phyloP scores from a whole-genome alignment of 75 land plant species.

The Gnetum montanum region DNA sequence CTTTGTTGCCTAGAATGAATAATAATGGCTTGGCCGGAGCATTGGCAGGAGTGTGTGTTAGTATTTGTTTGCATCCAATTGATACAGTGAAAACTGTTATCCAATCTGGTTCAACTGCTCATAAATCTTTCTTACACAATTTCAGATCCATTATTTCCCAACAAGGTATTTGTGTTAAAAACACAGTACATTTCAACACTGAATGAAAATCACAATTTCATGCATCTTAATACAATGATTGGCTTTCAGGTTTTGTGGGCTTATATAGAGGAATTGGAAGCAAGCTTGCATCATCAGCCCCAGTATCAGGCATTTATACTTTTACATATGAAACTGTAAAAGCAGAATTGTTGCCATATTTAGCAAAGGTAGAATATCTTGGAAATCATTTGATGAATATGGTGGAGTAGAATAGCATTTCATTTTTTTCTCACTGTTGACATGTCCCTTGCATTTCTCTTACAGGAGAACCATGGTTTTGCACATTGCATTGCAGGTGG shows the following conservation, averaged over 20 bases:
- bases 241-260: constrained; percentile 59
- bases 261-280: constrained; percentile 87
- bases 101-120: constrained; percentile 50
- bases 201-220: neutral
- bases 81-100: constrained; percentile 92
- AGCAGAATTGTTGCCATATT: constrained; percentile 57
- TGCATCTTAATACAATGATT: neutral
- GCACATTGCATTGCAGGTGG: constrained; percentile 94
- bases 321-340: constrained; percentile 94
- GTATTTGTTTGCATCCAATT: constrained; percentile 89
- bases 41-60: constrained; percentile 77
- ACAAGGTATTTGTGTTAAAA: constrained; percentile 38
- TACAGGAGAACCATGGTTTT: constrained; percentile 72
- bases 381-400: neutral
- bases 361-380: constrained; percentile 57
- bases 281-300: constrained; percentile 90
- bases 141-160: constrained; percentile 54
- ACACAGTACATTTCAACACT: neutral
- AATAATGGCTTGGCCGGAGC: constrained; percentile 94
- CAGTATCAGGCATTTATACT: constrained; percentile 91
- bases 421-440: neutral
- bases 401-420: neutral
- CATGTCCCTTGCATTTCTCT: constrained; percentile 3
- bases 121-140: constrained; percentile 35
- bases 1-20: constrained; percentile 10